phyloP scores from a whole-genome alignment of 2,329 filamentous ascomycete genomes.

The Ceratocystis diversiconidia region DNA sequence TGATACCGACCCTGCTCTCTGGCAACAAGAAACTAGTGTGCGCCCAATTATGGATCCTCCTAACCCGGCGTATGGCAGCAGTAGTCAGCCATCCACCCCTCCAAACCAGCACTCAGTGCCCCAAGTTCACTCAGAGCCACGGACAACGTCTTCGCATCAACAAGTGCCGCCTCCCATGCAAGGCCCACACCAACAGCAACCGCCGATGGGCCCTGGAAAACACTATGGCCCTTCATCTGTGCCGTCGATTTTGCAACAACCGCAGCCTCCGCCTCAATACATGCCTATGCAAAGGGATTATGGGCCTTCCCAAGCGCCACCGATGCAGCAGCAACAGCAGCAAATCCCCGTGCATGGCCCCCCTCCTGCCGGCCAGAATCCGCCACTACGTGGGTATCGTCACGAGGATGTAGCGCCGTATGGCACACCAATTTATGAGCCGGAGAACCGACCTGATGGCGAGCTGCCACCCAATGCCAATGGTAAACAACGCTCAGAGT shows the following conservation, averaged over 20 bases:
- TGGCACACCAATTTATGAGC: constrained; percentile 26
- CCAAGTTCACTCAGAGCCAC: constrained; percentile 15
- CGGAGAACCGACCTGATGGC: constrained; percentile 33
- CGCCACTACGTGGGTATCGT: constrained; percentile 11
- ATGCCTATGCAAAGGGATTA: constrained; percentile 14
- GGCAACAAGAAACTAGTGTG: constrained; percentile 73
- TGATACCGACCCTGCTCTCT: constrained; percentile 74
- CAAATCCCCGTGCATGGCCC: background rate
- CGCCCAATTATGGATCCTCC: constrained; percentile 53
- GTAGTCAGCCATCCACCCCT: constrained; percentile 17
- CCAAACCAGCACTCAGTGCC: constrained; percentile 17
- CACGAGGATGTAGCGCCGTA: constrained; percentile 15
- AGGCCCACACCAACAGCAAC: constrained; percentile 7
- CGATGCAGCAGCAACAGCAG: background rate
- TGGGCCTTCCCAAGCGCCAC: constrained; percentile 11
- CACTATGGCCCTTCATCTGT: constrained; percentile 9
- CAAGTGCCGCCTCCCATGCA: constrained; percentile 12
- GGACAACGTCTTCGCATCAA: constrained; percentile 11
- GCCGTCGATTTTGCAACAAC: constrained; percentile 17
- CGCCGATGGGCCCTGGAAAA: constrained; percentile 8
- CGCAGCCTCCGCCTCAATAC: constrained; percentile 14
- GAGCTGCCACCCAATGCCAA: constrained; percentile 29
- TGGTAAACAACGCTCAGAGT: constrained; percentile 26
- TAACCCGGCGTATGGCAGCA: constrained; percentile 22
- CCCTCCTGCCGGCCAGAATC: constrained; percentile 6